phyloP scores from a whole-genome alignment of 202 grass and related monocot species.

The Thinopyrum obtusiflorum region DNA sequence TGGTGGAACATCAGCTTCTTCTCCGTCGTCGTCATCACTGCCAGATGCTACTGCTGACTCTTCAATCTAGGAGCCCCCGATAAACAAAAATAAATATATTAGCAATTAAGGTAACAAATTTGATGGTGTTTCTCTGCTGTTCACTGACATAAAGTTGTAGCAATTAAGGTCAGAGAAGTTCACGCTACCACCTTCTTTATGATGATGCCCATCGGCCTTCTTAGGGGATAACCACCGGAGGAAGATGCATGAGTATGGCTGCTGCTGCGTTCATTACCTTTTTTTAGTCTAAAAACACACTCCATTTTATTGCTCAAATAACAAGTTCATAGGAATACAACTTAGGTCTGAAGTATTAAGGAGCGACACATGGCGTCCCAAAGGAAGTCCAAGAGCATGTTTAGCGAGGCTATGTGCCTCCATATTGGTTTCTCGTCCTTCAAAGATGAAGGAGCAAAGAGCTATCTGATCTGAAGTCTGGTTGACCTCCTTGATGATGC shows the following conservation, averaged over 20 bases:
- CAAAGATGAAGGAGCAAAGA: no score
- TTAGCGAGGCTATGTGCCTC: no score
- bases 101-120: constrained; percentile 16
- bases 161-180: neutral
- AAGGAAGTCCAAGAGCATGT: no score
- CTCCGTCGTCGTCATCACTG: constrained; percentile 61
- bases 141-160: neutral
- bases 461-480: no score
- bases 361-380: no score
- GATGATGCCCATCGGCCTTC: constrained; percentile 57
- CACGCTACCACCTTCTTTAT: constrained; percentile 69
- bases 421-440: no score
- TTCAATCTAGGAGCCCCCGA: constrained; percentile 41
- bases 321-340: no score
- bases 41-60: constrained; percentile 62
- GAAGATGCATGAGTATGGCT: constrained; percentile 61
- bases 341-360: no score
- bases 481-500: no score
- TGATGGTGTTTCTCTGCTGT: neutral
- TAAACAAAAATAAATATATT: constrained; percentile 3
- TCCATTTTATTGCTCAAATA: no score
- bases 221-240: constrained; percentile 77
- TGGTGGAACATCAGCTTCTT: constrained; percentile 53
- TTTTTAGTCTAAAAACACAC: no score
- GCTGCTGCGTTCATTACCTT: constrained; percentile 61